Conservation (phyloP, 805 yeast species). For the Saccharomycopsis javanensis region DNA sequence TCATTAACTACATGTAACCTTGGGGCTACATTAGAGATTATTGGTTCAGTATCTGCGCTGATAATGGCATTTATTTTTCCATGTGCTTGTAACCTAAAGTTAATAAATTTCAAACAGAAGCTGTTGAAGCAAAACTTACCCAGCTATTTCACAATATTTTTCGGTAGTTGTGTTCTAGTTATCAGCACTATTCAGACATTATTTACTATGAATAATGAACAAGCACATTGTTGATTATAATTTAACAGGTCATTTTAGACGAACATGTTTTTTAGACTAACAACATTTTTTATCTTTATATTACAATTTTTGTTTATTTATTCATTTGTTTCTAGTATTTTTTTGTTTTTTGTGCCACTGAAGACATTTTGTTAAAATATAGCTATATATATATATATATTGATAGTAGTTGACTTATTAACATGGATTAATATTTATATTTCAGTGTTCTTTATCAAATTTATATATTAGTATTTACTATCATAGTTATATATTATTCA, state of each 20-base stretch:
- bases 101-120: slow-evolving; percentile 41
- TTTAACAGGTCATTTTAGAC: too few species aligned
- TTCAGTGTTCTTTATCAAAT: too few species aligned
- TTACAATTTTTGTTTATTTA: not conserved
- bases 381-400: too few species aligned
- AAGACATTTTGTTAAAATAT: too few species aligned
- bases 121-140: slow-evolving; percentile 40
- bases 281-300: too few species aligned
- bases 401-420: too few species aligned
- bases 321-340: too few species aligned
- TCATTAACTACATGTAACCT: slow-evolving; percentile 76
- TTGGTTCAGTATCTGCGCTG: slow-evolving; percentile 90
- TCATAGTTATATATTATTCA: too few species aligned
- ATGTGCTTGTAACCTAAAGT: slow-evolving; percentile 67
- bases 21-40: slow-evolving; percentile 81
- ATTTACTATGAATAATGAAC: slow-evolving; percentile 24
- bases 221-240: not conserved
- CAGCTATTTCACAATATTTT: slow-evolving; percentile 48
- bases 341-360: too few species aligned
- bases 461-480: too few species aligned
- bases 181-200: slow-evolving; percentile 67
- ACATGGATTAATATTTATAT: too few species aligned
- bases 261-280: too few species aligned
- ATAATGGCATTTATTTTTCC: slow-evolving; percentile 88
- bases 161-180: slow-evolving; percentile 72